Percentiles rank a stretch among this genome's conserved stretches.
Conservation (phyloP, 345 rosid genomes). For the Populus euphratica region DNA sequence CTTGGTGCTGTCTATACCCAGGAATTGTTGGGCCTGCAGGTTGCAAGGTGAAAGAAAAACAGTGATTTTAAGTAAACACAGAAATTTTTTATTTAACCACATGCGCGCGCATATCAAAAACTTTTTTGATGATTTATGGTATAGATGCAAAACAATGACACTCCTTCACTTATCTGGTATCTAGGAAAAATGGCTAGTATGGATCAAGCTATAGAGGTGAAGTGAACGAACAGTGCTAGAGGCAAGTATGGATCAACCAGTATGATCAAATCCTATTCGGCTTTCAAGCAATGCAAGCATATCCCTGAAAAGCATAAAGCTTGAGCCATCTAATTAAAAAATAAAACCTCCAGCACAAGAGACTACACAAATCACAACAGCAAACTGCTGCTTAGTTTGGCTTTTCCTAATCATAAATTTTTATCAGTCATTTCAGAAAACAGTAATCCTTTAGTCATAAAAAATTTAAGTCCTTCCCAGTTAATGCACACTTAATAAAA, state of each 20-base stretch:
- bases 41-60: not conserved
- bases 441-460: not conserved
- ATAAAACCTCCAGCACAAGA: not conserved
- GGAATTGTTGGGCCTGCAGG: conserved; percentile 56
- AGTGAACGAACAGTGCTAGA: not conserved
- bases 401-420: not conserved
- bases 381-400: not conserved
- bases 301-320: not conserved
- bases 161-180: not conserved
- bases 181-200: not conserved
- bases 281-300: not conserved
- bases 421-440: not conserved
- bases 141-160: not conserved
- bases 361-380: not conserved
- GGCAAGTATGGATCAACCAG: not conserved
- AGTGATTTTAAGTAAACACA: not conserved
- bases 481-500: not conserved
- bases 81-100: not conserved
- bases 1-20: conserved; percentile 48
- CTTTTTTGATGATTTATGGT: not conserved
- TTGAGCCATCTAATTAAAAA: not conserved
- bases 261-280: not conserved
- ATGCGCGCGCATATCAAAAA: too few species aligned
- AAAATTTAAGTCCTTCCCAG: not conserved
- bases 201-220: not conserved